phyloP scores from a whole-genome alignment of 2,329 filamentous ascomycete species.

The Fulvia fulva region DNA sequence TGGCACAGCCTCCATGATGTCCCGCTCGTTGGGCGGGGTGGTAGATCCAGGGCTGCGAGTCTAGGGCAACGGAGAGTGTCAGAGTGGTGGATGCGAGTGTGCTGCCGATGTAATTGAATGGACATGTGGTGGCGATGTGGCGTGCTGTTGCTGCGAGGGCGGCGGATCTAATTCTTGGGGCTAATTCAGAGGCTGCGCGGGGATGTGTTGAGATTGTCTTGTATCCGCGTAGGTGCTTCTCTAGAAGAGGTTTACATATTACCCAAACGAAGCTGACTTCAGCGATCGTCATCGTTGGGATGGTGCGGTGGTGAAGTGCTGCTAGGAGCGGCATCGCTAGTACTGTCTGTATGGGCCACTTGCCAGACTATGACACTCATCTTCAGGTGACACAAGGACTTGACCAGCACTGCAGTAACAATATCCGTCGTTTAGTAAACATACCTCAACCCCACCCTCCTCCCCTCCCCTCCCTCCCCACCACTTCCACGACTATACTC shows the following conservation, averaged over 20 bases:
- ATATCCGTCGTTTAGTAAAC: constrained; percentile 8
- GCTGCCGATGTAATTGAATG: constrained; percentile 22
- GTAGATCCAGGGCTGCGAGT: constrained; percentile 25
- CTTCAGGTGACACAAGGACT: no score
- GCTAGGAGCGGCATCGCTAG: background rate
- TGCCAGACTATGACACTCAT: no score
- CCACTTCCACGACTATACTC: constrained; percentile 7
- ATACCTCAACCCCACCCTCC: constrained; percentile 14
- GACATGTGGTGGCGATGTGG: constrained; percentile 18
- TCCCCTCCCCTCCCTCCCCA: constrained; percentile 1
- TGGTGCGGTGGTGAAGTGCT: background rate
- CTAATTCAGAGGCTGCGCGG: no score
- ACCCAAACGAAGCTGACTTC: background rate
- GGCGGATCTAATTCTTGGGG: constrained; percentile 23
- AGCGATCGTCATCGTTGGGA: background rate
- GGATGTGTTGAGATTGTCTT: background rate
- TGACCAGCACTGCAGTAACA: no score
- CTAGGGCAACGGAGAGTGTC: constrained; percentile 11
- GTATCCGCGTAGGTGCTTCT: no score
- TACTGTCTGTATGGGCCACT: no score
- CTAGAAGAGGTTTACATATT: background rate
- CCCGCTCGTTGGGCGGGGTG: constrained; percentile 22
- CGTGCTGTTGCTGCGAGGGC: constrained; percentile 32
- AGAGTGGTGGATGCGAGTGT: constrained; percentile 29
- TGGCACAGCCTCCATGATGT: constrained; percentile 27